Conservation (phyloP, 2,329 filamentous ascomycete species). For the Sphaerulina vaccinii region DNA sequence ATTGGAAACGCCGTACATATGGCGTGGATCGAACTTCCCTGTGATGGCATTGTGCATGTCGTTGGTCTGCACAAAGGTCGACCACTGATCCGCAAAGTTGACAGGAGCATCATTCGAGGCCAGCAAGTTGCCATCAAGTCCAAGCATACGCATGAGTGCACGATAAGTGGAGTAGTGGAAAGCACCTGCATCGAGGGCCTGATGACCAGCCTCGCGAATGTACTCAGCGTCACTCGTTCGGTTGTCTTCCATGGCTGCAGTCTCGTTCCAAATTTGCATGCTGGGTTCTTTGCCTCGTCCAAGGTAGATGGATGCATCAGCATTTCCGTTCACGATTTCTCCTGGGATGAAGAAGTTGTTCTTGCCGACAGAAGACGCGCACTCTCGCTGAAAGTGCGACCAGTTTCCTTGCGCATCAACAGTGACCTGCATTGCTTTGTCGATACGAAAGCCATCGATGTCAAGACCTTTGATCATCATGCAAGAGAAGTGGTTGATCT, state of each 20-base stretch:
- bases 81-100: conserved; percentile 57
- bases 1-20: conserved; percentile 64
- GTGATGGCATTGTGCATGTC: conserved; percentile 62
- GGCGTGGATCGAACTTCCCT: conserved; percentile 61
- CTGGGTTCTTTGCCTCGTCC: conserved; percentile 60
- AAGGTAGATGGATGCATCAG: conserved; percentile 60
- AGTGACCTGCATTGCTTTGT: conserved; percentile 65
- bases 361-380: conserved; percentile 58
- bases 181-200: conserved; percentile 59
- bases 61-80: conserved; percentile 57
- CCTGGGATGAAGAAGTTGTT: conserved; percentile 64
- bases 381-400: conserved; percentile 56
- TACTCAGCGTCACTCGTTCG: conserved; percentile 51
- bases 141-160: conserved; percentile 60
- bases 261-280: conserved; percentile 50
- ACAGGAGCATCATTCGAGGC: conserved; percentile 55
- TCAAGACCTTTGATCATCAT: conserved; percentile 63
- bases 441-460: conserved; percentile 65
- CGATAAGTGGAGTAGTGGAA: conserved; percentile 67
- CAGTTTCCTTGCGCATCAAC: conserved; percentile 61
- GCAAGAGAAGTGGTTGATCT: conserved; percentile 62
- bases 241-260: conserved; percentile 48
- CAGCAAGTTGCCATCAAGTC: conserved; percentile 57
- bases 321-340: conserved; percentile 63
- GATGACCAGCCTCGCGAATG: conserved; percentile 53